Evolutionary conservation across 306 rosid genomes (phyloP).

Genomic region (Amphicarpaea edgeworthii): DNA sequence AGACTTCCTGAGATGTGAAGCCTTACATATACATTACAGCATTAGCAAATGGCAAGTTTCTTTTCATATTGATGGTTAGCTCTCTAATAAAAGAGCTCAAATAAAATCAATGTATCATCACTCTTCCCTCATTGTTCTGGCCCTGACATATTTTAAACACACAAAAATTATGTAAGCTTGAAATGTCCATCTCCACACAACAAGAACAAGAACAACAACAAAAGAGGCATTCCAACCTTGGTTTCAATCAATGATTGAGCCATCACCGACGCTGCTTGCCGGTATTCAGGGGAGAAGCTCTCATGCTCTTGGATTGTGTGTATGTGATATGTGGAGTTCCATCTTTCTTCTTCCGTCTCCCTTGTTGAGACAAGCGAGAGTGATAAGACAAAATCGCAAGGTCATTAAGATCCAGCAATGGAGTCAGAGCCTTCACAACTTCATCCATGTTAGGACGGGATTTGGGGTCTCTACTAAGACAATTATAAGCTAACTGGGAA

Average conservation of each 20-base stretch:
- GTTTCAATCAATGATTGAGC: conserved; percentile 53
- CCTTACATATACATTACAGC: conserved; percentile 66
- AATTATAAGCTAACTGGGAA: conserved; percentile 82
- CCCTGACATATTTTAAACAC: conserved; percentile 58
- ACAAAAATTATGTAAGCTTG: conserved; percentile 63
- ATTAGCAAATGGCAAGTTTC: conserved; percentile 57
- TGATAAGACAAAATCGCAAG: conserved; percentile 79
- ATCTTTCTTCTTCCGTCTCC: conserved; percentile 83
- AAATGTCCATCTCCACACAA: conserved; percentile 61
- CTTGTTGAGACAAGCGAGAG: conserved; percentile 84
- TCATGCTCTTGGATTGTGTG: conserved; percentile 76
- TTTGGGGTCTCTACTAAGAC: conserved; percentile 90
- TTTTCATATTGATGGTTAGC: conserved; percentile 65
- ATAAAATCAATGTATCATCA: conserved; percentile 57
- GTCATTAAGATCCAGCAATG: conserved; percentile 86
- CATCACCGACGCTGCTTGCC: conserved; percentile 73
- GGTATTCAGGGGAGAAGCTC: conserved; percentile 78
- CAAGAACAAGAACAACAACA: conserved; percentile 47
- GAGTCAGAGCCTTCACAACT: conserved; percentile 80
- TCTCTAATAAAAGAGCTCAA: conserved; percentile 54
- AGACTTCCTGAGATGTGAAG: conserved; percentile 48
- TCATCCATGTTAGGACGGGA: conserved; percentile 92
- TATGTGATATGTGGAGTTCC: conserved; percentile 75
- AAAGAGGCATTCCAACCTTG: conserved; percentile 52
- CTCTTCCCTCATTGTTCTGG: conserved; percentile 61